phyloP scores from a whole-genome alignment of 352 stramenopile genomes.

The Phytopythium mirpurense region DNA sequence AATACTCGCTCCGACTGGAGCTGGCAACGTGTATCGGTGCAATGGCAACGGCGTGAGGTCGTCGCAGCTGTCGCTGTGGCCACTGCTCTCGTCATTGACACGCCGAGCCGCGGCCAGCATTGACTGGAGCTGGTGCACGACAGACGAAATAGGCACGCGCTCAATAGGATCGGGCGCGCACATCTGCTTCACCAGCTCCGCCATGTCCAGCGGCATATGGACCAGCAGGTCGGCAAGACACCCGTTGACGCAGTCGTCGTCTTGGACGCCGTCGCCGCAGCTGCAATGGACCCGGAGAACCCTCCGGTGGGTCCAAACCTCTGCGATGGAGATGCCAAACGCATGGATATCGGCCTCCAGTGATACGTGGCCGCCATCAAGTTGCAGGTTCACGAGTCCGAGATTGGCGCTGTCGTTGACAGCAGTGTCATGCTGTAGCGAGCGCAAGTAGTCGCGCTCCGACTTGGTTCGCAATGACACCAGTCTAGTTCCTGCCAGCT shows the following conservation, averaged over 20 bases:
- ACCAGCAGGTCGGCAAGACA: neutral
- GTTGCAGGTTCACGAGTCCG: neutral
- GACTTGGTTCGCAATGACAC: slow-evolving; percentile 6
- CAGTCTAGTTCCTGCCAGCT: slow-evolving; percentile 16
- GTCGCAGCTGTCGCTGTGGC: neutral
- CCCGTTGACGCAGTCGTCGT: neutral
- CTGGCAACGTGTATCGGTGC: neutral
- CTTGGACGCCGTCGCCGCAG: neutral
- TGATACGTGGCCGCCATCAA: slow-evolving; percentile 8
- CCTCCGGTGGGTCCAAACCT: slow-evolving; percentile 5
- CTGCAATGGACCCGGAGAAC: neutral
- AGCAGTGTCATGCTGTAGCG: neutral
- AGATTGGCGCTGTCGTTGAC: neutral
- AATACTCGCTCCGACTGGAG: neutral
- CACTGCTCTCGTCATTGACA: neutral
- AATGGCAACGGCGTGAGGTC: neutral
- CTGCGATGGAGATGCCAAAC: slow-evolving; percentile 20
- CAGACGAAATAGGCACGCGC: slow-evolving; percentile 17
- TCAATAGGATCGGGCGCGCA: slow-evolving; percentile 11
- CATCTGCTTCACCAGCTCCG: slow-evolving; percentile 23
- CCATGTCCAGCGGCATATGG: neutral
- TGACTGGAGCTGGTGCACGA: slow-evolving; percentile 20
- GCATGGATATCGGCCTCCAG: slow-evolving; percentile 22
- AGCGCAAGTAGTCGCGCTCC: neutral
- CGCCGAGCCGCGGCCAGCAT: neutral